Conservation (phyloP, 1,284 basidiomycete species). For the Mycocalia duriaeana region DNA sequence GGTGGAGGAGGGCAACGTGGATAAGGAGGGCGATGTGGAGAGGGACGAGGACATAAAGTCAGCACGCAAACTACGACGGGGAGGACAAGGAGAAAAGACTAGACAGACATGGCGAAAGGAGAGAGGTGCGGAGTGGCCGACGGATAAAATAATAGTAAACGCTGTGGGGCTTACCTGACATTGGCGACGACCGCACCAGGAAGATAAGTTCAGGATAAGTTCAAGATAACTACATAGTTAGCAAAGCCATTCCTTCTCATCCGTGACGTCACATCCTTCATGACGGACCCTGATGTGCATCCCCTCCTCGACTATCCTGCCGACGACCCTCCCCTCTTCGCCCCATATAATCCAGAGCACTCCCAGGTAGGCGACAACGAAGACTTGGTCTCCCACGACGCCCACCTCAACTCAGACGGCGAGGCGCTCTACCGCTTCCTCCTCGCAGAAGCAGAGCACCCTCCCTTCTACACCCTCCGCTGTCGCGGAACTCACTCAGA, state of each 20-base stretch:
- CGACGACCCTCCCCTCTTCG: conserved; percentile 48
- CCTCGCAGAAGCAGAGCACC: conserved; percentile 45
- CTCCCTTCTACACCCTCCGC: conserved; percentile 47
- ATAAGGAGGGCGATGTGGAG: conserved; percentile 1
- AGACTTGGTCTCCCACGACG: conserved; percentile 63
- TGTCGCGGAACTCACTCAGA: conserved; percentile 59
- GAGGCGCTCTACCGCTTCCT: conserved; percentile 74
- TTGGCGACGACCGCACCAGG: too few relatives aligned
- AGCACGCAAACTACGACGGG: conserved; percentile 2
- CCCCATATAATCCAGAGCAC: conserved; percentile 59
- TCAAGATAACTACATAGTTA: too few relatives aligned
- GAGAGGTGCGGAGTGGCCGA: not conserved
- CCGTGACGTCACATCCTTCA: not conserved
- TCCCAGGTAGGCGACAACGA: conserved; percentile 44
- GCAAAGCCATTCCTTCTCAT: too few relatives aligned
- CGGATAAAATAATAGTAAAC: not conserved
- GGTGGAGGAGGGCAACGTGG: not conserved
- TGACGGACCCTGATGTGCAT: too few relatives aligned
- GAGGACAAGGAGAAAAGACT: not conserved
- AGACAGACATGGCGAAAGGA: not conserved
- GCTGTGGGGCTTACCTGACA: too few relatives aligned
- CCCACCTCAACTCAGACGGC: conserved; percentile 70
- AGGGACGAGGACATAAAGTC: conserved; percentile 6
- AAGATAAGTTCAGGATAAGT: too few relatives aligned
- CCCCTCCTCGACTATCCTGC: not conserved